Evolutionary conservation across 169 alveolate species (phyloP), one percentile per base, ranked within the genome.

Genomic region (Eimeria sp.): DNA sequence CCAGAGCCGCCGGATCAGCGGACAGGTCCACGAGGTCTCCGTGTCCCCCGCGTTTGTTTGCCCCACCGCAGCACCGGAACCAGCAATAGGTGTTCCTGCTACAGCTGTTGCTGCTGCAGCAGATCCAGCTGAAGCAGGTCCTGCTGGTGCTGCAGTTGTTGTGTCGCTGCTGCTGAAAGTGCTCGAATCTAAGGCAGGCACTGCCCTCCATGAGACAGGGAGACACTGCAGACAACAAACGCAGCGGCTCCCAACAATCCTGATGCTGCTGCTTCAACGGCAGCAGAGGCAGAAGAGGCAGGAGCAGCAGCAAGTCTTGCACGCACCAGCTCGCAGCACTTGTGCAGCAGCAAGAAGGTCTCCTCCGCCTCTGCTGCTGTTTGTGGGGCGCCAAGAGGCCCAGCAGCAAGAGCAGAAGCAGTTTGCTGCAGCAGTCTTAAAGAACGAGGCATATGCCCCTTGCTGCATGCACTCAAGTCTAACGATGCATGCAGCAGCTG

Each of bases 401-500:
- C 61, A 54, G 61, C 61, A 54, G 61, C 61, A 54, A 54, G 61
- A 54, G 61, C 61, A 54, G 61, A 1, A 78, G 67, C 89, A 18
- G 89, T 25, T 22, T 30, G 89, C 89, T 78, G 89, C 67, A 78
- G 89, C 89, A 78, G 89, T 70, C 89, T 61, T 27, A 78, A 27
- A 30, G 89, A 45, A 5, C 89, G 89, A 22, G 89, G 70, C 89
- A 49, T 11, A 65, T 78, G 89, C 20, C 89, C 16, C 89, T 49
- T 78, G 10, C 67, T 78, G 89, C 89, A 78, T 13, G 89, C 89
- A 45, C 67, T 78, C 57, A 78, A 45, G 47, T 78, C 89, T 45
- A 54, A 54, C 16, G 61, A 54, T 54, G 61, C 61, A 54, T 54
- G 61, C 61, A 54, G 61, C 61, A 54, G 61, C 61, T 14, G 61